phyloP scores from a whole-genome alignment of 805 yeast species.

The Tetrapisispora phaffii region DNA sequence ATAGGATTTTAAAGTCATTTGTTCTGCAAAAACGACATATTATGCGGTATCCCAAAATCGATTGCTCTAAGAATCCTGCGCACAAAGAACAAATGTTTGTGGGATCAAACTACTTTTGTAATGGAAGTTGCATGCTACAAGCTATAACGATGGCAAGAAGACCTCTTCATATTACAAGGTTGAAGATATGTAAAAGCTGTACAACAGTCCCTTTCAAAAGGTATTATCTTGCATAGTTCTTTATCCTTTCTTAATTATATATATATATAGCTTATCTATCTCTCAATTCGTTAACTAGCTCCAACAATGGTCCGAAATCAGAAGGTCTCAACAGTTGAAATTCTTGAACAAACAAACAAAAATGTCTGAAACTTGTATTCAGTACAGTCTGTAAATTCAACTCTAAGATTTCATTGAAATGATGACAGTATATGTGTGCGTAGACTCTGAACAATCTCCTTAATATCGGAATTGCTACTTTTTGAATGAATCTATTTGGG shows the following conservation, averaged over 20 bases:
- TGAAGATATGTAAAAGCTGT: no score
- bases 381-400: conserved; percentile 85
- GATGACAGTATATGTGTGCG: conserved; percentile 97
- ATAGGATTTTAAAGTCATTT: no score
- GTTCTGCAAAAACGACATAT: no score
- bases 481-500: conserved; percentile 67
- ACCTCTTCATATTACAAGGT: no score
- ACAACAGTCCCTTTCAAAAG: background rate
- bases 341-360: conserved; percentile 77
- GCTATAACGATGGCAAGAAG: no score
- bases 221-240: background rate
- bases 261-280: conserved; percentile 18
- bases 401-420: conserved; percentile 89
- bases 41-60: no score
- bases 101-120: no score
- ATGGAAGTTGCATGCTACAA: no score
- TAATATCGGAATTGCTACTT: conserved; percentile 71
- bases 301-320: conserved; percentile 89
- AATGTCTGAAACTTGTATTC: conserved; percentile 90
- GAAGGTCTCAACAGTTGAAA: conserved; percentile 65
- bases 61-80: no score
- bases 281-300: conserved; percentile 48
- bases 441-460: conserved; percentile 88
- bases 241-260: background rate
- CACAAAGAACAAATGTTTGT: no score